A percentile compares a stretch with the other conserved stretches of the same genome.
phyloP scores from a whole-genome alignment of 495 filamentous ascomycete species.

The Neurospora sp. region DNA sequence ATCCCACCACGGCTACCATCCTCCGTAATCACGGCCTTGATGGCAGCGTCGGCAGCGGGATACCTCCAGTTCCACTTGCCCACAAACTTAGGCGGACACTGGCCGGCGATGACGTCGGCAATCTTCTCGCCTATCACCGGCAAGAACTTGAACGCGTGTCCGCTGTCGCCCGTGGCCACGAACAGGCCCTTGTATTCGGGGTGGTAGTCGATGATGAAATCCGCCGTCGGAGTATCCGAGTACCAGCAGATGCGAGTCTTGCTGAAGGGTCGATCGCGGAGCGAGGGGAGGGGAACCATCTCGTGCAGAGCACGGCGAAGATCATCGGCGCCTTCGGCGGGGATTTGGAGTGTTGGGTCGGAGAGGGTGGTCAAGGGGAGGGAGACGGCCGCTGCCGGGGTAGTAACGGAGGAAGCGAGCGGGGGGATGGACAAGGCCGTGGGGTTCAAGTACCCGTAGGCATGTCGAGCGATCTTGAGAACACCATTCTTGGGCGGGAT shows the following conservation, averaged over 20 bases:
- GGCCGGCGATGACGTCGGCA: conserved; percentile 53
- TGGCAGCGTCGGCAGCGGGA: conserved; percentile 10
- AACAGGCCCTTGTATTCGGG: conserved; percentile 58
- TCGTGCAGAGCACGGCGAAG: conserved; percentile 51
- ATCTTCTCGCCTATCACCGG: conserved; percentile 75
- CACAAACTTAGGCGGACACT: conserved; percentile 44
- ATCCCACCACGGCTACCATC: conserved; percentile 59
- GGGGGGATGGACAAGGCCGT: conserved; percentile 30
- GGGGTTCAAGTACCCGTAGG: conserved; percentile 72
- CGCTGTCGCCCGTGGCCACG: conserved; percentile 74
- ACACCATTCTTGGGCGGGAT: conserved; percentile 62
- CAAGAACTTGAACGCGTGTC: conserved; percentile 84
- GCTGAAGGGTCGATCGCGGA: conserved; percentile 54
- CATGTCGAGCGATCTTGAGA: conserved; percentile 76
- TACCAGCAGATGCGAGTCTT: conserved; percentile 84
- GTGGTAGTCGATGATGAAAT: conserved; percentile 75
- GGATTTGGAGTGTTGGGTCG: conserved; percentile 35
- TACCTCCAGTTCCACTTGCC: conserved; percentile 61
- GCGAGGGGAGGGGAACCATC: conserved; percentile 45
- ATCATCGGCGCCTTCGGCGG: conserved; percentile 49
- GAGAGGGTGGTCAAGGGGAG: conserved; percentile 37
- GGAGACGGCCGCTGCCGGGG: conserved; percentile 21
- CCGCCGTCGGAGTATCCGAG: conserved; percentile 66
- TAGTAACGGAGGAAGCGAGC: conserved; percentile 24
- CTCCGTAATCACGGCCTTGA: conserved; percentile 32